Conservation (phyloP, 208 protist genomes). For the Acanthamoeba polyphaga region DNA sequence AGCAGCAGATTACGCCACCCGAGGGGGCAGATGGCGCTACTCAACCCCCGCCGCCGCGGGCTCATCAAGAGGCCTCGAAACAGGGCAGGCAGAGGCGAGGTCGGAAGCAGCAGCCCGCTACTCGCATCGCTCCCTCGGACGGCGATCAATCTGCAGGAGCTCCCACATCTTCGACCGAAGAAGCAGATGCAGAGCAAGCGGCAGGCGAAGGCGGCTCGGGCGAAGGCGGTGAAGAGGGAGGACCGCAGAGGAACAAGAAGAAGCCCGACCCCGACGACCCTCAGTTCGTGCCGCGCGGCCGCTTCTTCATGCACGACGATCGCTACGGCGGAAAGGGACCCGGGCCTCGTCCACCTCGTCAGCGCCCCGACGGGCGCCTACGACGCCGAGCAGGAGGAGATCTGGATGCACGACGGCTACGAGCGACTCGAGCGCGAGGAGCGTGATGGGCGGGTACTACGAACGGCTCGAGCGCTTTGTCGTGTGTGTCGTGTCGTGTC, state of each 20-base stretch:
- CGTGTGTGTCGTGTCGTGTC: background rate
- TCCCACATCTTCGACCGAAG: background rate
- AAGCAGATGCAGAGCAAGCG: background rate
- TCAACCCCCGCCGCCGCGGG: background rate
- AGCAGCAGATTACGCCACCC: background rate
- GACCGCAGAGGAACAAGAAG: background rate
- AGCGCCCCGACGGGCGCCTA: background rate
- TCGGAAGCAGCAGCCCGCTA: background rate
- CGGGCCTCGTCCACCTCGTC: background rate
- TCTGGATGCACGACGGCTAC: slow-evolving; percentile 26
- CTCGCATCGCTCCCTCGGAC: background rate
- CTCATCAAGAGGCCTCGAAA: background rate
- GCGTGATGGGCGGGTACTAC: background rate
- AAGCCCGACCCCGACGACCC: slow-evolving; percentile 1
- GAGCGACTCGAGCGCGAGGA: slow-evolving; percentile 45
- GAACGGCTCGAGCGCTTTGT: too few relatives aligned
- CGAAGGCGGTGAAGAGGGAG: background rate
- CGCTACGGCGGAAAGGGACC: background rate
- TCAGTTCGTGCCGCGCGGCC: slow-evolving; percentile 22
- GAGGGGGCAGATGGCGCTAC: background rate
- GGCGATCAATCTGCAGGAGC: background rate
- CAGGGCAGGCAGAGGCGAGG: background rate
- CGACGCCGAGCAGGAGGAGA: background rate
- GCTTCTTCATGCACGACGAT: slow-evolving; percentile 51
- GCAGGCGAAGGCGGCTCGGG: background rate